These are phyloP conservation scores for Ceriops decandra DNA, from an alignment of 345 rosid species.

Conservation along the genomic window DNA sequence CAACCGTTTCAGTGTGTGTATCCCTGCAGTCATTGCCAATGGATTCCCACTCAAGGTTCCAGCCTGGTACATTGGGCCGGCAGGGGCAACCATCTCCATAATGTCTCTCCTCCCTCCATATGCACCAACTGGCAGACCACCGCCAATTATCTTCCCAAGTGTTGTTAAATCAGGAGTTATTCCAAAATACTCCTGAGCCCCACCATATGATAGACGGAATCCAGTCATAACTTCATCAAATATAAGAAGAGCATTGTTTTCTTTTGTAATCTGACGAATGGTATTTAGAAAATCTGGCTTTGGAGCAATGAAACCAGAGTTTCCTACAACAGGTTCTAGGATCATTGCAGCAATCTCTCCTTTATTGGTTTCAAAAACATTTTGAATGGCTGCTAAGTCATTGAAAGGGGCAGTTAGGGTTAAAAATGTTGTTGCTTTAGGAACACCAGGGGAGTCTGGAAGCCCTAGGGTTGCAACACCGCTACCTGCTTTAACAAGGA, in stretches of 20 bases:
- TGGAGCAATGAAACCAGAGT: conserved; percentile 80
- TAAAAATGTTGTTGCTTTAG: conserved; percentile 71
- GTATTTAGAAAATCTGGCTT: conserved; percentile 65
- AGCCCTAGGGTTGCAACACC: conserved; percentile 92
- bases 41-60: conserved; percentile 97
- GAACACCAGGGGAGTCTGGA: conserved; percentile 96
- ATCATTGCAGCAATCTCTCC: conserved; percentile 75
- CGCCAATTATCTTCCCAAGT: conserved; percentile 87
- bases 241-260: conserved; percentile 61
- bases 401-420: conserved; percentile 80
- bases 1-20: conserved; percentile 70
- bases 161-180: conserved; percentile 79
- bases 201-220: conserved; percentile 86
- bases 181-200: conserved; percentile 87
- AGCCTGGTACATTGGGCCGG: conserved; percentile 98
- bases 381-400: conserved; percentile 56
- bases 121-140: conserved; percentile 93
- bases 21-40: conserved; percentile 91
- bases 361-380: conserved; percentile 52
- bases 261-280: conserved; percentile 50
- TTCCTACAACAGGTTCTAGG: conserved; percentile 92
- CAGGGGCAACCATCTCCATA: conserved; percentile 97
- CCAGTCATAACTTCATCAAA: conserved; percentile 97
- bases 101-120: conserved; percentile 92
- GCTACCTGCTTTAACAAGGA: conserved; percentile 93